phyloP scores from a whole-genome alignment of 1,284 basidiomycete species.

The Sanghuangporus sanghuang region DNA sequence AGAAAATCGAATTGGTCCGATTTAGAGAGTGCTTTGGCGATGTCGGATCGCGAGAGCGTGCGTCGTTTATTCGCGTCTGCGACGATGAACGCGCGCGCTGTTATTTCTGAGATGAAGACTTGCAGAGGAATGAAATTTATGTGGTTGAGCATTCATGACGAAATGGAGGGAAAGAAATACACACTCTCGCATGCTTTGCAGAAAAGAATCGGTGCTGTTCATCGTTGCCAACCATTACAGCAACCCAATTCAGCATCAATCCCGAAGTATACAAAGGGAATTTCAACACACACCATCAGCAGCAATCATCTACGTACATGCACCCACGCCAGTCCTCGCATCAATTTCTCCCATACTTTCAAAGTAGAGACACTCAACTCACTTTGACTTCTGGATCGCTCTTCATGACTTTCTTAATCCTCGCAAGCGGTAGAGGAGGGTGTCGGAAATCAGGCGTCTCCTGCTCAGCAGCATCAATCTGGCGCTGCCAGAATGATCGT shows the following conservation, averaged over 20 bases:
- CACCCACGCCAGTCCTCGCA: no score
- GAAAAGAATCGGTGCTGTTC: slow-evolving; percentile 82
- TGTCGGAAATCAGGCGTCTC: slow-evolving; percentile 82
- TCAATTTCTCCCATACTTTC: not conserved
- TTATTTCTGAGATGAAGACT: slow-evolving; percentile 96
- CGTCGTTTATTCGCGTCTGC: slow-evolving; percentile 91
- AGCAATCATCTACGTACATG: slow-evolving; percentile 79
- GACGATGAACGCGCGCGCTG: slow-evolving; percentile 88
- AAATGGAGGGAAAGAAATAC: slow-evolving; percentile 29
- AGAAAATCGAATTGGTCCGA: slow-evolving; percentile 92
- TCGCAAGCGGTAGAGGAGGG: slow-evolving; percentile 80
- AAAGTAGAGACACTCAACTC: slow-evolving; percentile 23
- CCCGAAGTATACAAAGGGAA: not conserved
- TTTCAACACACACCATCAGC: slow-evolving; percentile 67
- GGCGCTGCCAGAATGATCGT: slow-evolving; percentile 79
- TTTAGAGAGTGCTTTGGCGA: slow-evolving; percentile 84
- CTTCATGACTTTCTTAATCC: slow-evolving; percentile 99
- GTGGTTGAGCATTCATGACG: not conserved
- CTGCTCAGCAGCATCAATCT: slow-evolving; percentile 74
- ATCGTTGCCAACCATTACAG: not conserved
- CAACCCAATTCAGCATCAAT: not conserved
- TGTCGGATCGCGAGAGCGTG: slow-evolving; percentile 86
- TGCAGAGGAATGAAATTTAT: slow-evolving; percentile 4
- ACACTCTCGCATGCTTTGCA: slow-evolving; percentile 95
- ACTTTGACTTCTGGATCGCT: slow-evolving; percentile 95